phyloP scores from a whole-genome alignment of 805 yeast species.

The Candida andamanensis region DNA sequence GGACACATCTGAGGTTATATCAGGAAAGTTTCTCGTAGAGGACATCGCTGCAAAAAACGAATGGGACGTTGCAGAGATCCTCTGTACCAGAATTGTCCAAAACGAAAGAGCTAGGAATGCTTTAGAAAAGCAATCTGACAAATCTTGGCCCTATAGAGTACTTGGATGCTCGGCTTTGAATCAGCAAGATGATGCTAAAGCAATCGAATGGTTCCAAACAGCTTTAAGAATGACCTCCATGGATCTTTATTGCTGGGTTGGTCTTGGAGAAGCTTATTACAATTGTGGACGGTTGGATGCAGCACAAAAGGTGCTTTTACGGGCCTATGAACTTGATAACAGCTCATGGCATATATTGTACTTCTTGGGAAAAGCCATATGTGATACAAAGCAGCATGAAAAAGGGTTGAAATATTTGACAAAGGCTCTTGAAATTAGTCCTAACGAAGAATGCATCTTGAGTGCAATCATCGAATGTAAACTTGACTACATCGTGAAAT shows the following conservation, averaged over 20 bases:
- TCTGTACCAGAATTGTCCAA: constrained; percentile 61
- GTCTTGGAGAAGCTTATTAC: constrained; percentile 93
- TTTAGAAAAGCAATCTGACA: constrained; percentile 26
- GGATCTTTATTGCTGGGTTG: constrained; percentile 85
- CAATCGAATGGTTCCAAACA: constrained; percentile 85
- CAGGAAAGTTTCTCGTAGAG: constrained; percentile 69
- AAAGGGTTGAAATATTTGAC: constrained; percentile 50
- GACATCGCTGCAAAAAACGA: constrained; percentile 64
- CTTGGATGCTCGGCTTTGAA: constrained; percentile 77
- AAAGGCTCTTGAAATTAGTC: constrained; percentile 35
- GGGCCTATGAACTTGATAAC: constrained; percentile 52
- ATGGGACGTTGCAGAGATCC: constrained; percentile 80
- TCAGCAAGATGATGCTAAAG: constrained; percentile 63
- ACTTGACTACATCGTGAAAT: constrained; percentile 47
- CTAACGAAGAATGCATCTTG: constrained; percentile 45
- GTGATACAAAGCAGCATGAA: constrained; percentile 61
- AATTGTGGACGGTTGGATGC: constrained; percentile 85
- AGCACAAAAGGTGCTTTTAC: constrained; percentile 72
- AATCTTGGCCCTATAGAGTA: constrained; percentile 85
- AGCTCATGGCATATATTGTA: constrained; percentile 59
- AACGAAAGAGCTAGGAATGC: constrained; percentile 56
- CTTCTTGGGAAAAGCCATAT: constrained; percentile 60
- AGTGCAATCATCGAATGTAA: constrained; percentile 54
- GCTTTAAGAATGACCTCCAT: constrained; percentile 64
- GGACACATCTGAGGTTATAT: constrained; percentile 66